Evolutionary conservation across 2,329 filamentous ascomycete species (phyloP), one percentile per base, ranked within the genome.

Genomic region (Trichophyton equinum): DNA sequence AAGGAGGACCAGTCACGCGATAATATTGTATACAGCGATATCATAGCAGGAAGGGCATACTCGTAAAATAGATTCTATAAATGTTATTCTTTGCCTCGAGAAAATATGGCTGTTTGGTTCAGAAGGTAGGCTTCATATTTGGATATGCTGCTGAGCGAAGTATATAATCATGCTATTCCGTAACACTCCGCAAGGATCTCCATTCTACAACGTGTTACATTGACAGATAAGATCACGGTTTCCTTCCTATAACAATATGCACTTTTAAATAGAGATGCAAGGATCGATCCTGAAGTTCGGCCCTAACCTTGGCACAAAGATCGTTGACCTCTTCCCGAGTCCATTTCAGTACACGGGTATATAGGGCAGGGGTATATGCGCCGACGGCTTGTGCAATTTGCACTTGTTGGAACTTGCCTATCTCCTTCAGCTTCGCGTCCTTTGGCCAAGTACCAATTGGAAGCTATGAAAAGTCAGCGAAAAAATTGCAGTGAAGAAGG

Each of bases 331-430:
- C 62, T 46, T 62, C 58, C n/a, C 44, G 40, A 20, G 56, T 51
- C 47, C 57, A 62, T 11, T 51, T 59, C 11, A 64, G 38, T 13
- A 62, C 46, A 44, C 64, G 56, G 6, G 59, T 64, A 38, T 66
- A 67, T n/a, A 67, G 46, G 36, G 63, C 65, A 38, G 62, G 62
- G 13, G 61, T 65, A 40, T 66, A 63, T 13, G 64, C 62, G n/a
- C 63, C 58, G 18, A 67, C 38, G 2, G 62, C 62, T 5, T 65
- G 57, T 18, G 65, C 18, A 18, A 64, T 22, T 33, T 65, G 64
- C 9, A 60, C 61, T 38, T 59, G 62, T n/a, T 64, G 58, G n/a
- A 57, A 62, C 53, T 57, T 59, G 4, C 62, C 62, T 13, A 62
- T 27, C n/a, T 62, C 53, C 38, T 64, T 64, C 55, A 64, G 27